These are phyloP conservation scores for Diaporthe humulicola DNA, from an alignment of 2,329 filamentous ascomycete species.

Conservation along the genomic window DNA sequence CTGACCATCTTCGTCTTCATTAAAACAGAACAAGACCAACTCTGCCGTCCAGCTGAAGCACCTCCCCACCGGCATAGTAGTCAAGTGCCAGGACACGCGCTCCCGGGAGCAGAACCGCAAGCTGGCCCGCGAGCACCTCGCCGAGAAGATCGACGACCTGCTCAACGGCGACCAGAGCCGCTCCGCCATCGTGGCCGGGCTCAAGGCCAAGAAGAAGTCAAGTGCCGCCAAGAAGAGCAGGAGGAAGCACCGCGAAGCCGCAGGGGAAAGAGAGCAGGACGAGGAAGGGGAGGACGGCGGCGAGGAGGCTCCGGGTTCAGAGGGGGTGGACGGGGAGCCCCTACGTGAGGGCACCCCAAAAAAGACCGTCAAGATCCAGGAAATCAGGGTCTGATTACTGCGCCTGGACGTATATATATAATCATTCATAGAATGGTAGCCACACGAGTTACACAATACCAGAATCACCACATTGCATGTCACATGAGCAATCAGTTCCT, in stretches of 20 bases:
- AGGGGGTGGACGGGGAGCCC: conserved; percentile 23
- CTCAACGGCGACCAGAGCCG: conserved; percentile 79
- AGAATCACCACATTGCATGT: background rate
- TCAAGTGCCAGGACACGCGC: conserved; percentile 94
- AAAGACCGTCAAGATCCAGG: conserved; percentile 8
- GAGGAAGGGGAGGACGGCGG: conserved; percentile 44
- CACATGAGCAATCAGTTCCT: background rate
- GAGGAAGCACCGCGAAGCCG: conserved; percentile 80
- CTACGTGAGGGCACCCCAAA: background rate
- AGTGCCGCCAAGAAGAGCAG: conserved; percentile 86
- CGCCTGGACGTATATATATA: too few species aligned
- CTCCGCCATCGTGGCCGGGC: conserved; percentile 72
- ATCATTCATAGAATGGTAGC: background rate
- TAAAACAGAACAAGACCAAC: conserved; percentile 87
- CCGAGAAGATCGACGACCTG: conserved; percentile 79
- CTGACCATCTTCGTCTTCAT: background rate
- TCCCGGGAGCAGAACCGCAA: conserved; percentile 89
- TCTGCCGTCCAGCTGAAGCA: conserved; percentile 96
- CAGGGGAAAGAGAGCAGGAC: conserved; percentile 57
- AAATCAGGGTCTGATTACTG: conserved; percentile 6
- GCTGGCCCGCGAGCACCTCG: conserved; percentile 83
- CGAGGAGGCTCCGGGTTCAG: conserved; percentile 36
- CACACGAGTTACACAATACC: background rate
- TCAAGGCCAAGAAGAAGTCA: conserved; percentile 77
- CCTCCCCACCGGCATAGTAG: conserved; percentile 88